Evolutionary conservation across 2,329 filamentous ascomycete species (phyloP).

Genomic region (Microsporum canis): DNA sequence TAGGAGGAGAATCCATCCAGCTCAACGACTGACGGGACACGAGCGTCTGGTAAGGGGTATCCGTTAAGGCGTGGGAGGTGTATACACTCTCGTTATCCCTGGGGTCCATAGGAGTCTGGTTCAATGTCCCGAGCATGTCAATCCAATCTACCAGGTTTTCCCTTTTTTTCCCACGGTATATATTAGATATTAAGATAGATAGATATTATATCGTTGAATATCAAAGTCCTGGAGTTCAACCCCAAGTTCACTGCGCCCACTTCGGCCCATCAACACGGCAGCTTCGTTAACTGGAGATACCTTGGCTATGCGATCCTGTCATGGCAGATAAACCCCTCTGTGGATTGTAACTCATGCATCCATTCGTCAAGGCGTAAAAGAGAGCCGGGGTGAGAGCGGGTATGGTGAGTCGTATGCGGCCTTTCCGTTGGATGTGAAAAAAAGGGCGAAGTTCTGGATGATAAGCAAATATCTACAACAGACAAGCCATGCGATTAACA

Average conservation of each 20-base stretch:
- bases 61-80: constrained; percentile 49
- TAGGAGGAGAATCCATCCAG: constrained; percentile 49
- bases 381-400: background rate
- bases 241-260: background rate
- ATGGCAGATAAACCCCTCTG: background rate
- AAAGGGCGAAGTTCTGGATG: background rate
- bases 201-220: background rate
- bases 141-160: background rate
- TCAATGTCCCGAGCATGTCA: background rate
- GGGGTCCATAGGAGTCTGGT: background rate
- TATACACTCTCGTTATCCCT: constrained; percentile 43
- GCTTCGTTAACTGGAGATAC: background rate
- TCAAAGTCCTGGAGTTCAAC: background rate
- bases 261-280: background rate
- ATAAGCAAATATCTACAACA: background rate
- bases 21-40: constrained; percentile 46
- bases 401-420: background rate
- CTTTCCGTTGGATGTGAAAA: background rate
- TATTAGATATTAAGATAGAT: background rate
- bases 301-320: background rate
- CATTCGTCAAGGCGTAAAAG: background rate
- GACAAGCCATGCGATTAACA: background rate
- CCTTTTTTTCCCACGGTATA: background rate
- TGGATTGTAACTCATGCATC: background rate
- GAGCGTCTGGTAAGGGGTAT: constrained; percentile 49